Conservation (phyloP, 1,284 basidiomycete genomes). For the Trametes pubescens region DNA sequence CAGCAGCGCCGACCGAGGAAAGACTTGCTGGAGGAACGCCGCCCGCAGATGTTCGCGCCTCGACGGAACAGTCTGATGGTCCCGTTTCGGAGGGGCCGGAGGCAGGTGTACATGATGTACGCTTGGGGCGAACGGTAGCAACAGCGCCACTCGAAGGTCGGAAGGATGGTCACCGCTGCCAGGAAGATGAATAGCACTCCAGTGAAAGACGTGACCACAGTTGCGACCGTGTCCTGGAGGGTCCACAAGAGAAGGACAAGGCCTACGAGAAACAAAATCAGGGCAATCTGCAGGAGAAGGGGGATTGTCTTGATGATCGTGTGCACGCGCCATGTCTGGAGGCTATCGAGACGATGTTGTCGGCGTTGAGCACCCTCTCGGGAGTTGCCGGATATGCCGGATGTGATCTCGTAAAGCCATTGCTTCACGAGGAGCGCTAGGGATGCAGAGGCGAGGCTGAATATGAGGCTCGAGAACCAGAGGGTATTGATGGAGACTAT, state of each 20-base stretch:
- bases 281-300: slow-evolving; percentile 18
- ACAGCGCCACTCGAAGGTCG: slow-evolving; percentile 5
- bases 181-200: slow-evolving; percentile 6
- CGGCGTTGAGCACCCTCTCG: slow-evolving; percentile 17
- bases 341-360: slow-evolving; percentile 14
- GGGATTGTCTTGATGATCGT: slow-evolving; percentile 19
- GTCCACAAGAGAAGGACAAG: slow-evolving; percentile 13
- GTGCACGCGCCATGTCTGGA: slow-evolving; percentile 13
- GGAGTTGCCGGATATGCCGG: not conserved
- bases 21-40: not conserved
- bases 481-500: slow-evolving; percentile 63
- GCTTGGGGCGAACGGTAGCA: slow-evolving; percentile 20
- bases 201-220: slow-evolving; percentile 1
- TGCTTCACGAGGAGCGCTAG: slow-evolving; percentile 28
- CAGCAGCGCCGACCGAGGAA: not conserved
- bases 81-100: slow-evolving; percentile 1
- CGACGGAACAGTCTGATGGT: not conserved
- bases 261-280: slow-evolving; percentile 22
- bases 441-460: slow-evolving; percentile 56
- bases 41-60: not conserved
- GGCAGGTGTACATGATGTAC: not conserved
- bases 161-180: slow-evolving; percentile 8
- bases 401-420: slow-evolving; percentile 27
- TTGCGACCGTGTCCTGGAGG: slow-evolving; percentile 5
- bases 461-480: slow-evolving; percentile 73